Base-by-base conservation (phyloP, 441 rosid species). In the Erysimum cheiri region DNA sequence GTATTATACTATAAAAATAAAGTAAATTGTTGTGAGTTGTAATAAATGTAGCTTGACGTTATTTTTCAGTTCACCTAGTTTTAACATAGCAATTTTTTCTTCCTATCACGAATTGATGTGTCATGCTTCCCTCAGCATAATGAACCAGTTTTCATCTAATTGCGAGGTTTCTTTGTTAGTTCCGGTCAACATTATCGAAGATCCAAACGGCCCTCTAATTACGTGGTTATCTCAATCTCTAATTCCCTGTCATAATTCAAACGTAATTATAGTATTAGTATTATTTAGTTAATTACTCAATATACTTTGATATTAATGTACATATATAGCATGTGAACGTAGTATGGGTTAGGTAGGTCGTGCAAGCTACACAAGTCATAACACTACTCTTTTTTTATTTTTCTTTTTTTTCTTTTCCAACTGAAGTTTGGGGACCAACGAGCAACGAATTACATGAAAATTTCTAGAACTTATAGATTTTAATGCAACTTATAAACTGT, bases 51-150 rank as follows among this genome's bases (percentile, higher is more conserved):
- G 47, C 11, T 22, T 4, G 22, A 4, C 22, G 8, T 60, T 41
- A 8, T 0, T 19, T 41, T 60, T 36, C 31, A 19, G n/a, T 13
- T 19, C 3, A 36, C 31, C 15, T 57, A 58, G 44, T 58, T 58
- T 37, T 19, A 58, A 35, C 46, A 37, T 58, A 12, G 48, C 48
- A 59, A 22, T 15, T 17, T 17, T 17, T 3, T 47, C 33, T 35
- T 40, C 9, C 5, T 28, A 36, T 17, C 8, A 64, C 59, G 5
- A 64, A 35, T 9, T 43, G 24, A 10, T 64, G 49, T 26, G 60
- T 64, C 71, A 72, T 64, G 71, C 60, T 64, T 64, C 36, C 60
- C 36, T 72, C 53, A 56, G 43, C 65, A 48, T 47, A 54, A 59
- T 47, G 28, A 60, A 60, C 14, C 31, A 59, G 4, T 39, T 58